Evolutionary conservation across 768 basidiomycete species (phyloP).

Genomic region (Boletus vinaceobasis): DNA sequence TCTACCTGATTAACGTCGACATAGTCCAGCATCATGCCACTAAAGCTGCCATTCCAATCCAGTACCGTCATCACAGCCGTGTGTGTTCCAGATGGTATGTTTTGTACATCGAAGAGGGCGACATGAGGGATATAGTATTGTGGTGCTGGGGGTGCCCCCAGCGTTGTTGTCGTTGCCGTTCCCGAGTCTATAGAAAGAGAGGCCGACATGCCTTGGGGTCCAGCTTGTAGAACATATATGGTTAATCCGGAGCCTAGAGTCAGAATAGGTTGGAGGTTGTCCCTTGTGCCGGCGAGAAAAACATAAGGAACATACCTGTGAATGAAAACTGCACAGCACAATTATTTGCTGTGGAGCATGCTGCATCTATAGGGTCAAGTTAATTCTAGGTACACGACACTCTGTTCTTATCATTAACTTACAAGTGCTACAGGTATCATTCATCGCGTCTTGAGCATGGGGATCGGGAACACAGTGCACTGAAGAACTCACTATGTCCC

Average conservation of each 20-base stretch:
- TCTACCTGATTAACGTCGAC: constrained; percentile 22
- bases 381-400: neutral
- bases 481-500: constrained; percentile 24
- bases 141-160: constrained; percentile 20
- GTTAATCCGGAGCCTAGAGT: constrained; percentile 26
- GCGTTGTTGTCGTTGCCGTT: constrained; percentile 19
- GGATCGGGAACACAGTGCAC: neutral
- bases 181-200: constrained; percentile 26
- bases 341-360: constrained; percentile 21
- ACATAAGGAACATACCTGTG: constrained; percentile 9
- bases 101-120: constrained; percentile 20
- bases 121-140: constrained; percentile 24
- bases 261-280: neutral
- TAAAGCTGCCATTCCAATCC: constrained; percentile 23
- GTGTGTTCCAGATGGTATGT: constrained; percentile 22
- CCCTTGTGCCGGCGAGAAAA: neutral
- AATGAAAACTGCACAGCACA: constrained; percentile 26
- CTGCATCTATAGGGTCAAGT: constrained; percentile 15
- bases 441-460: constrained; percentile 1
- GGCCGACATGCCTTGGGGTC: constrained; percentile 26
- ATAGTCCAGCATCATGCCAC: constrained; percentile 31
- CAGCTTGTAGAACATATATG: constrained; percentile 28
- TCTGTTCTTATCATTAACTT: neutral
- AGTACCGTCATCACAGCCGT: constrained; percentile 22
- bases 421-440: constrained; percentile 20